Base-by-base conservation (phyloP, 306 rosid genomes). In the Glycine soja region DNA sequence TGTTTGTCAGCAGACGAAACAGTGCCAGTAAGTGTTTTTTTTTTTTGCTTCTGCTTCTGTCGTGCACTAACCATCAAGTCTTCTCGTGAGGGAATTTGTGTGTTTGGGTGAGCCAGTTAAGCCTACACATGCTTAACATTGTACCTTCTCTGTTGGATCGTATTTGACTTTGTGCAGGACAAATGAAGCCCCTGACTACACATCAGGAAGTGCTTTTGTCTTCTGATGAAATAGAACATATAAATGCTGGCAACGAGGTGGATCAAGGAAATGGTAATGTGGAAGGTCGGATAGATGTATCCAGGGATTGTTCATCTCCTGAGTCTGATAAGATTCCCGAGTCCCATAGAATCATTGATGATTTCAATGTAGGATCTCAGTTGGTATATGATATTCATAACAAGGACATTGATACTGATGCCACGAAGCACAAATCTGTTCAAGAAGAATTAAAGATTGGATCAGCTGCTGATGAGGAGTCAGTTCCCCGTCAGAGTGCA, bases 181-280 rank as follows among this genome's bases (percentile, higher is more conserved):
- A 82, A 70, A 85, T 88, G 91, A 85, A 88, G 80, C 89, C 91
- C 32, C 81, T 90, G 88, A 86, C 86, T 6, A 75, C 82, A 5
- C 89, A 87, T 77, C 93, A 90, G 83, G 94, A 38, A 38, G 7
- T 5, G 6, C 7, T 38, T 38, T 38, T 38, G 43, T 38, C 43
- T 38, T 38, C 43, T 38, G 43, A 38, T 38, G 43, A 38, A 38
- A 5, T 36, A 4, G 90, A 56, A 52, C 72, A 73, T 75, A 85
- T 19, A 57, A 78, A 81, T n/a, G 81, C 79, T 66, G 64, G 50
- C 46, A n/a, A 10, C 0, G 51, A 24, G 45, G 30, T 24, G 38
- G 16, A 68, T 15, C 54, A 45, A 16, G 36, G 36, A 68, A 45
- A 61, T 51, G 70, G 42, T 80, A 82, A 59, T 76, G 68, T 5